A percentile compares a stretch with the other conserved stretches of the same genome.
Evolutionary conservation across 2,329 filamentous ascomycete genomes (phyloP).

Genomic region (Talaromyces sp.): DNA sequence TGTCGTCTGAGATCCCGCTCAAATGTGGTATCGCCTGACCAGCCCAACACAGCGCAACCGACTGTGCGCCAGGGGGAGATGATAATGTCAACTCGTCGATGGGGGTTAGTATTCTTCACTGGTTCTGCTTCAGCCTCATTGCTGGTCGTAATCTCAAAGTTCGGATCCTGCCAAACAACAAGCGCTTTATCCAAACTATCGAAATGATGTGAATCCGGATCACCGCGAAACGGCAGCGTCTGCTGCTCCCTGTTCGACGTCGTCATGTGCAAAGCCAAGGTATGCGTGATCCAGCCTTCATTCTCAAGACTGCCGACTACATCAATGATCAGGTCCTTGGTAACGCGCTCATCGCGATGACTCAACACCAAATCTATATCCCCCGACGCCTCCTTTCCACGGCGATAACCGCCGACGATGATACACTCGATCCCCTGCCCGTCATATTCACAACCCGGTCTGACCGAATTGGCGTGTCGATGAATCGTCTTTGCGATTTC

Average conservation of each 20-base stretch:
- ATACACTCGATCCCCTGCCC: constrained; percentile 52
- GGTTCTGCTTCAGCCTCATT: constrained; percentile 19
- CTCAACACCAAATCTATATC: constrained; percentile 86
- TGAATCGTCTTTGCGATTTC: constrained; percentile 62
- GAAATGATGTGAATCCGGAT: constrained; percentile 60
- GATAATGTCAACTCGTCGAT: constrained; percentile 88
- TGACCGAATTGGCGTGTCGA: constrained; percentile 62
- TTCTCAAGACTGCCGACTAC: constrained; percentile 68
- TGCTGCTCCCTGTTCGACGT: constrained; percentile 71
- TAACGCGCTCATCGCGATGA: constrained; percentile 67
- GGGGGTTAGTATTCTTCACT: constrained; percentile 64
- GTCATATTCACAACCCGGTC: constrained; percentile 42
- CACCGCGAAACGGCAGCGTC: constrained; percentile 52
- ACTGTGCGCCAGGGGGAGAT: constrained; percentile 82
- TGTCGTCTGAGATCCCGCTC: constrained; percentile 80
- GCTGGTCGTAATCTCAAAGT: constrained; percentile 36
- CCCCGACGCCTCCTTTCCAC: constrained; percentile 68
- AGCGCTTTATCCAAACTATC: constrained; percentile 88
- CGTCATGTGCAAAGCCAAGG: constrained; percentile 64
- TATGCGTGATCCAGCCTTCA: constrained; percentile 73
- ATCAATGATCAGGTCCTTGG: constrained; percentile 65
- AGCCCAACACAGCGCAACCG: constrained; percentile 82
- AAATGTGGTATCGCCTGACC: constrained; percentile 86
- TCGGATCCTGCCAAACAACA: constrained; percentile 81
- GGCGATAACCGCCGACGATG: constrained; percentile 76